Evolutionary conservation across 768 basidiomycete species (phyloP), one percentile per base, ranked within the genome.

Genomic region (Lactarius hatsudake): DNA sequence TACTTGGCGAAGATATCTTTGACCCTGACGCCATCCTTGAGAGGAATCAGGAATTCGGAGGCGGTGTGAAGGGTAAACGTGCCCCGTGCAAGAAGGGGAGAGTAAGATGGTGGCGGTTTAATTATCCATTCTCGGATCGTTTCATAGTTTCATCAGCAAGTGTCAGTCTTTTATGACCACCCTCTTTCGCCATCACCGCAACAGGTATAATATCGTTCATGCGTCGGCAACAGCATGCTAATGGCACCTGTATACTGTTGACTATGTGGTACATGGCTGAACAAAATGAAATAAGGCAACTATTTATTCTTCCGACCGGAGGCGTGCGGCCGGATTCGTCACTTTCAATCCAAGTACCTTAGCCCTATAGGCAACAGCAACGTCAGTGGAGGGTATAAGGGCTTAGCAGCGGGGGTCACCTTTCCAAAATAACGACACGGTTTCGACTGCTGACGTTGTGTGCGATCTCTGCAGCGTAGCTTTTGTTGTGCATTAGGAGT

Each of bases 401-500:
- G 38, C 9, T 18, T 4, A 26, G 15, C 17, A 58, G 13, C 34
- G 13, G 20, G 12, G 78, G 81, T 53, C 69, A 92, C 90, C 95
- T 86, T 80, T 96, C 94, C 60, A 98, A 81, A 73, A 99, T 95
- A 65, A 84, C 81, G 63, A 88, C 88, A 73, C 97, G 92, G 85
- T 98, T 98, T 78, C 93, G 90, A 83, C 91, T 92, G 82, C 90
- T 93, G 71, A 99, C 95, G 72, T 87, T 89, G 85, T 97, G 96
- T 61, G 97, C 97, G 73, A 99, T 94, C 78, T 96, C 94, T 62
- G 95, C 97, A 59, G 95, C 89, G 77, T 90, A 98, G 74, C 82
- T 89, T 83, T 93, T 93, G 87, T 94, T 96, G 87, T 98, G 96
- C 94, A 98, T 96, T 61, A 98, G 84, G 70, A 98, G 89, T 73